Base-by-base conservation (phyloP, 1,284 basidiomycete genomes). In the Ceratobasidium sp. region DNA sequence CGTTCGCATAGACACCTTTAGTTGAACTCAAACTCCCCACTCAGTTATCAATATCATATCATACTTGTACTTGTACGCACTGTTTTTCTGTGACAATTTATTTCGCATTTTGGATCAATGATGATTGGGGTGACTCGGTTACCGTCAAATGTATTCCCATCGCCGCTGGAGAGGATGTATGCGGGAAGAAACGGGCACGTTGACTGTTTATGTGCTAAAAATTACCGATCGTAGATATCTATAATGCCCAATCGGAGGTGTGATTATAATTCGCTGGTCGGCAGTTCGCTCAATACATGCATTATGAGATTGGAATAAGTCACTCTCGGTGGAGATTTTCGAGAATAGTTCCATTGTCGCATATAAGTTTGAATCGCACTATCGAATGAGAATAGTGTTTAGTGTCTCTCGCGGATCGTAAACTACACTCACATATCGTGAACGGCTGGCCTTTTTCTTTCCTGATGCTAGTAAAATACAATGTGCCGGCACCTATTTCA, bases 391-490 rank as follows among this genome's bases (percentile, higher is more conserved):
- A 27, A 25, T 15, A 10, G 25, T 55, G 29, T 40, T 47, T 34
- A 42, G n/a, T n/a, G 29, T 10, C 7, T 17, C 17, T 17, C 15
- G 7, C 29, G 29, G 40, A 25, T 22, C 35, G 20, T 42, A 35
- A 25, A 32, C 34, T 54, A 53, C 58, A 72, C 67, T 69, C 65
- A 71, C 69, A 31, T 15, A 73, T 74, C 31, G 71, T 72, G 69
- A 75, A 75, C 15, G 71, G 74, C n/a, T 57, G 65, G n/a, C 72
- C 73, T 56, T 75, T 75, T 42, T 69, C 69, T 47, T 71, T 69
- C 22, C 74, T 68, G 29, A 74, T 71, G 53, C 72, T 73, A 25
- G 71, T 73, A 69, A 75, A 75, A 65, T 74, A 75, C 4, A 74
- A 55, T 20, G 73, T 75, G 15, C 74, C 74, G 31, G 72, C 62